These are phyloP conservation scores for Steccherinum ochraceum DNA, from an alignment of 768 basidiomycete species.

Conservation along the genomic window DNA sequence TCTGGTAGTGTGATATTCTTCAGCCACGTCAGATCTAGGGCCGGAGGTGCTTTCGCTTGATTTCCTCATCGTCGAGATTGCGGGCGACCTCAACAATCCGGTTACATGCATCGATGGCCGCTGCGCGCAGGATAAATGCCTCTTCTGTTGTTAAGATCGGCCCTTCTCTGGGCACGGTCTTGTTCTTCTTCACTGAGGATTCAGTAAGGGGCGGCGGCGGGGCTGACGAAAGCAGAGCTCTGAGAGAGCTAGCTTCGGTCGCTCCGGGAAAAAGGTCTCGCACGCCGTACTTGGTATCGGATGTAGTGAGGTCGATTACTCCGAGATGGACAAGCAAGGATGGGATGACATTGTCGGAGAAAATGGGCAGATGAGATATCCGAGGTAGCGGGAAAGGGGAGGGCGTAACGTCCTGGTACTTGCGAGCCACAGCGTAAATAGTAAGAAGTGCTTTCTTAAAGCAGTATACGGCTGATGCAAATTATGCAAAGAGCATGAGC, in stretches of 20 bases:
- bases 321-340: conserved; percentile 77
- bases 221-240: conserved; percentile 32
- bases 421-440: conserved; percentile 58
- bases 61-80: conserved; percentile 22
- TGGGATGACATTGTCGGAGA: conserved; percentile 78
- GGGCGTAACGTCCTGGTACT: conserved; percentile 51
- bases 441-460: conserved; percentile 90
- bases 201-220: conserved; percentile 2
- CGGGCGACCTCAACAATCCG: conserved; percentile 52
- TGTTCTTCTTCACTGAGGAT: conserved; percentile 12
- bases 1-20: conserved; percentile 50
- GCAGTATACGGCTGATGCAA: conserved; percentile 71
- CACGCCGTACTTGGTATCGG: conserved; percentile 33
- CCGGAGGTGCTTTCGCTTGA: conserved; percentile 16
- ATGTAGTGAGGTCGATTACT: conserved; percentile 57
- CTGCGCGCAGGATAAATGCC: conserved; percentile 69
- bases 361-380: conserved; percentile 55
- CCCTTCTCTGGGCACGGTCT: conserved; percentile 32
- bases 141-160: conserved; percentile 54
- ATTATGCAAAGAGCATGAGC: conserved; percentile 2
- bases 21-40: conserved; percentile 39
- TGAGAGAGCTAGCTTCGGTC: conserved; percentile 31
- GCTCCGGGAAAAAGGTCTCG: conserved; percentile 44
- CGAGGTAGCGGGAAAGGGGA: conserved; percentile 55
- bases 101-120: conserved; percentile 76